Evolutionary conservation across 1,139 yeast species (phyloP), one percentile per base, ranked within the genome.

Genomic region (Hyphopichia buzzinii): DNA sequence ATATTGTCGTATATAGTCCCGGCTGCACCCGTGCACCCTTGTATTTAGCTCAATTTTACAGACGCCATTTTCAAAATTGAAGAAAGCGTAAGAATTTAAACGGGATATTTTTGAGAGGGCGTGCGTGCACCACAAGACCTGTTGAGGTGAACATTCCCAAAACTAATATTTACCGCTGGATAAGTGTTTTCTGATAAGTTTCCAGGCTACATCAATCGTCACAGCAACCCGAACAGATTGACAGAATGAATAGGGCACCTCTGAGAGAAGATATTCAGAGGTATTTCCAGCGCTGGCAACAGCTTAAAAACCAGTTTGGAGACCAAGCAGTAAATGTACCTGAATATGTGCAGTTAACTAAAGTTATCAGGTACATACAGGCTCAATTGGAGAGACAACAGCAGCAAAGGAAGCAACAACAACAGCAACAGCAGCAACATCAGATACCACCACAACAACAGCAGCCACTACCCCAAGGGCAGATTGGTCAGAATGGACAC

Each of bases 261-360:
- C 62, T 56, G 43, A 57, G 69, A 45, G 77, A 72, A 49, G 75
- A 71, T 41, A 54, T 71, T 28, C 74, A 67, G 49, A 66, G 62
- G 47, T 59, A 64, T 24, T 52, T 69, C 37, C 71, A 67, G 55
- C 74, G 84, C 42, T 79, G 85, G 84, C 79, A 77, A 46, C 82
- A 77, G 51, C 62, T 81, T 46, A 71, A 78, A 40, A 68, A 69
- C 38, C 83, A 80, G 49, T 77, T 67, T 49, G 85, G 86, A n/a
- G 84, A 79, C 32, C 78, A 73, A 44, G 86, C 81, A 1, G 70
- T 71, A 8, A 75, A 74, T 42, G 77, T 77, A 24, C 81, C 81
- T 12, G 86, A 81, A 57, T 81, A 75, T 53, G 69, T 74, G 30
- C 80, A 77, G 43, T 67, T 79, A 46, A 75, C 81, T 29, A 79